Evolutionary conservation across 2,329 filamentous ascomycete genomes (phyloP).

Genomic region (Alternaria novae-zelandiae): DNA sequence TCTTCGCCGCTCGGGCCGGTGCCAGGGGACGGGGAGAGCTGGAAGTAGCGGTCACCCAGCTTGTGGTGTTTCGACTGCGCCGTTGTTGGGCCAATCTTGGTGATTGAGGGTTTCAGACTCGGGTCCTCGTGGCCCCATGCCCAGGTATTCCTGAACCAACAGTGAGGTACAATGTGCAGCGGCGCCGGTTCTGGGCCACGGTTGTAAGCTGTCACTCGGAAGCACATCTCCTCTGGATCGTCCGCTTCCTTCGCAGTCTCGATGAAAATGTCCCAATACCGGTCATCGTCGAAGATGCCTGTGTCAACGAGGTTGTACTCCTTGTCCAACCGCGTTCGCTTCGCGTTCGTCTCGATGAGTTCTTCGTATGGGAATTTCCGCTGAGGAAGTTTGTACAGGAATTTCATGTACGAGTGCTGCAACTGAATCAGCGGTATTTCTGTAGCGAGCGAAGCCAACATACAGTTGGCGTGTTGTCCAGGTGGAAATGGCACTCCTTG

Average conservation of each 20-base stretch:
- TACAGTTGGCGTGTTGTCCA: conserved; percentile 87
- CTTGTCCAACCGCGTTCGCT: conserved; percentile 74
- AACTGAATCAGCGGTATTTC: conserved; percentile 35
- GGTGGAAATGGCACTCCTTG: conserved; percentile 95
- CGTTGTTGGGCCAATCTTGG: conserved; percentile 68
- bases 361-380: conserved; percentile 90
- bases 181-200: conserved; percentile 88
- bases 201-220: conserved; percentile 96
- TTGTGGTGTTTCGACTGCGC: conserved; percentile 79
- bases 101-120: conserved; percentile 81
- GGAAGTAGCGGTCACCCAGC: conserved; percentile 81
- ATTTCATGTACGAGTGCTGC: conserved; percentile 98
- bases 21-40: conserved; percentile 88
- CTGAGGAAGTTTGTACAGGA: conserved; percentile 96
- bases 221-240: conserved; percentile 87
- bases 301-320: conserved; percentile 95
- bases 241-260: conserved; percentile 95
- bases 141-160: conserved; percentile 99
- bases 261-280: conserved; percentile 97
- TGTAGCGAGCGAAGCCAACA: conserved; percentile 45
- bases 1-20: conserved; percentile 80
- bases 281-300: conserved; percentile 82
- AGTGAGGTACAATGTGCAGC: conserved; percentile 89
- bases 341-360: conserved; percentile 81
- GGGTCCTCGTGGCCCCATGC: conserved; percentile 82